Evolutionary conservation across 306 rosid genomes (phyloP).

Genomic region (Coriaria nepalensis): DNA sequence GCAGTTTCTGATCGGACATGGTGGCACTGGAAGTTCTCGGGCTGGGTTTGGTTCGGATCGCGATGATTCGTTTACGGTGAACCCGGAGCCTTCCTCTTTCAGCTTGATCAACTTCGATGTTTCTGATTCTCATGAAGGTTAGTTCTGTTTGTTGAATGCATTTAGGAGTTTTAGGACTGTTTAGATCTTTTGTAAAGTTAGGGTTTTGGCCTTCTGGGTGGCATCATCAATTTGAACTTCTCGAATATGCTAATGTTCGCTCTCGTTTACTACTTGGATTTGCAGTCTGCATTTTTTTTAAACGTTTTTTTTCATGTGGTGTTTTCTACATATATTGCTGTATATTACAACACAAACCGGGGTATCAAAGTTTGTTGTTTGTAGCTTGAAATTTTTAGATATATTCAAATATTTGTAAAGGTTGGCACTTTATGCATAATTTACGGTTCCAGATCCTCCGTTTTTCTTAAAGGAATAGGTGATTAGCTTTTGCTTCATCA

Average conservation of each 20-base stretch:
- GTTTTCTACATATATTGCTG: no score
- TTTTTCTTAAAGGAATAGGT: no score
- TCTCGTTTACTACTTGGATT: no score
- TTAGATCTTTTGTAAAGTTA: neutral
- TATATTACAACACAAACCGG: no score
- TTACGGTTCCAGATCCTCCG: no score
- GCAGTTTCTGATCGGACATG: slow-evolving; percentile 19
- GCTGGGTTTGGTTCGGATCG: slow-evolving; percentile 21
- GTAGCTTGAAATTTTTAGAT: no score
- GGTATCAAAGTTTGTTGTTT: no score
- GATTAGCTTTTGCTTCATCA: no score
- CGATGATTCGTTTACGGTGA: slow-evolving; percentile 14
- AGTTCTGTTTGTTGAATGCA: neutral
- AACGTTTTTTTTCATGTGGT: no score
- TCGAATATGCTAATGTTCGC: neutral
- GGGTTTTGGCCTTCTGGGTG: neutral
- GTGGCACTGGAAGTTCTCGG: slow-evolving; percentile 22
- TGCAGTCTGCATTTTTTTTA: no score
- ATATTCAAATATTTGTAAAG: no score
- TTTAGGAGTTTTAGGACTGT: neutral
- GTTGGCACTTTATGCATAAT: no score
- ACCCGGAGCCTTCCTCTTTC: slow-evolving; percentile 28
- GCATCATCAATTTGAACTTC: neutral
- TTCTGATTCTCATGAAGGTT: slow-evolving; percentile 34
- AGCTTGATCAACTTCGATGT: slow-evolving; percentile 20